phyloP scores from a whole-genome alignment of 371 early-diverging fungal species.

The Rhizopus stolonifer region DNA sequence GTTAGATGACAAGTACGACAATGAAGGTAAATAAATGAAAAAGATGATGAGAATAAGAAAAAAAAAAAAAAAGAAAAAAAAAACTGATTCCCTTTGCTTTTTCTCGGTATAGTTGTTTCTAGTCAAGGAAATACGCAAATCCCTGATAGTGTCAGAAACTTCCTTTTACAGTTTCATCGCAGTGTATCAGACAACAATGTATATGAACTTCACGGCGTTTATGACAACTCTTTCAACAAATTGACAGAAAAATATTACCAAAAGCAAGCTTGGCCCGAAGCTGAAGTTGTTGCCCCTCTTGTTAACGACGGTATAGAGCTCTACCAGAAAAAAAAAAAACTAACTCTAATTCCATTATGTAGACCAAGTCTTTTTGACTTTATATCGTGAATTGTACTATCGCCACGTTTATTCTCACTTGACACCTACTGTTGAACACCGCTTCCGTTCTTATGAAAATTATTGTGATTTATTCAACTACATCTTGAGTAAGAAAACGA shows the following conservation, averaged over 20 bases:
- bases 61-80: too few relatives aligned
- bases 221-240: constrained; percentile 90
- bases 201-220: constrained; percentile 83
- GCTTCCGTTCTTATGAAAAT: constrained; percentile 91
- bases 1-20: constrained; percentile 53
- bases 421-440: constrained; percentile 84
- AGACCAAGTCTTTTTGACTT: constrained; percentile 88
- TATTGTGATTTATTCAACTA: constrained; percentile 96
- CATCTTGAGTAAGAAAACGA: constrained; percentile 70
- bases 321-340: constrained; percentile 12
- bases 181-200: constrained; percentile 77
- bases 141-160: constrained; percentile 83
- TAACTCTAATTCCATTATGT: constrained; percentile 1
- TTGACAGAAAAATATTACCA: constrained; percentile 89
- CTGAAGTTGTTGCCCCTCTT: constrained; percentile 78
- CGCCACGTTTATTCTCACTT: constrained; percentile 93
- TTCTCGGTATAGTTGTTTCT: constrained; percentile 12
- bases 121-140: constrained; percentile 61
- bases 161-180: constrained; percentile 79
- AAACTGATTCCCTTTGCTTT: not conserved
- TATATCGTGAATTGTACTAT: constrained; percentile 95
- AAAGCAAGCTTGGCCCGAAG: constrained; percentile 91
- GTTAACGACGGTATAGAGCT: constrained; percentile 92
- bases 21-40: too few relatives aligned
- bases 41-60: too few relatives aligned